Conservation (phyloP, 495 filamentous ascomycete species). For the Xanthoparmelia taractica region DNA sequence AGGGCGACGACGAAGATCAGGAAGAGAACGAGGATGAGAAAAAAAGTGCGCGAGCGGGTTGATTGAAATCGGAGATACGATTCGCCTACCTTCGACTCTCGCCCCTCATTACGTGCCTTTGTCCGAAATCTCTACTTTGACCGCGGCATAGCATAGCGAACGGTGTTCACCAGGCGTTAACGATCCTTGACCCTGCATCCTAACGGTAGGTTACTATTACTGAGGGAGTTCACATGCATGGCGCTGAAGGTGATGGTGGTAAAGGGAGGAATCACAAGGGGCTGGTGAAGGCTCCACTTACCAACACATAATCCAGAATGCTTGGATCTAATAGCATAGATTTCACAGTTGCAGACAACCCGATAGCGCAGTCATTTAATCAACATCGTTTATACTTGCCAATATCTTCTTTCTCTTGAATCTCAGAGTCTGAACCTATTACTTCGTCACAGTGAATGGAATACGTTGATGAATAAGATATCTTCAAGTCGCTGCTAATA, state of each 20-base stretch:
- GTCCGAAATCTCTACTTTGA: neutral
- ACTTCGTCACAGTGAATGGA: neutral
- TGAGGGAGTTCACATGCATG: too few species aligned
- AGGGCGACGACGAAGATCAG: conserved; percentile 31
- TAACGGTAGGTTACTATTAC: neutral
- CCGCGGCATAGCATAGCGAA: conserved; percentile 19
- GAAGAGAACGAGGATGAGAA: neutral
- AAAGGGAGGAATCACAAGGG: neutral
- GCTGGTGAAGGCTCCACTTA: neutral
- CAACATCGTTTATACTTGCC: neutral
- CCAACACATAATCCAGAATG: neutral
- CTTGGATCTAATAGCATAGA: neutral
- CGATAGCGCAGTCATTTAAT: neutral
- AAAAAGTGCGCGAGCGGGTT: neutral
- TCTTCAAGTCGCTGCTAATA: neutral
- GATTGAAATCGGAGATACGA: neutral
- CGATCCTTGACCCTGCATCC: neutral
- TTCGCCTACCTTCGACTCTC: neutral
- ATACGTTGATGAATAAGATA: too few species aligned
- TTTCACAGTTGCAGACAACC: neutral
- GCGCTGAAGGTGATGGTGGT: neutral
- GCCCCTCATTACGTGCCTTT: neutral
- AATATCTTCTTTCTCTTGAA: neutral
- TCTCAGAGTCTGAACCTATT: neutral
- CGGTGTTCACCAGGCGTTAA: conserved; percentile 11